Percentiles rank a stretch among this genome's conserved stretches.
phyloP scores from a whole-genome alignment of 73 alveolate species.

The Breviolum minutum region DNA sequence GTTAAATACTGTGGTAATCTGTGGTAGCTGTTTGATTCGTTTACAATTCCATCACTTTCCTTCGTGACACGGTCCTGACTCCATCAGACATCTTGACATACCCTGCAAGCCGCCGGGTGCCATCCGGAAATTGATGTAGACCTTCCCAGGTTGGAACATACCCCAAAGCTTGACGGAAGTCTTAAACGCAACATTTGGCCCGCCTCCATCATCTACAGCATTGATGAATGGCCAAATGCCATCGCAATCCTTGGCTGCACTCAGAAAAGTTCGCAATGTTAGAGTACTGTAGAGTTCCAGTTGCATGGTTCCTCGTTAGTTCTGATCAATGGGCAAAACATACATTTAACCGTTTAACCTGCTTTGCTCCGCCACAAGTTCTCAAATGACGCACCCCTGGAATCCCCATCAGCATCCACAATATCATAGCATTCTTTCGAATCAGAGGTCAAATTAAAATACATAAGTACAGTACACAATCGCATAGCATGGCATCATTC shows the following conservation, averaged over 20 bases:
- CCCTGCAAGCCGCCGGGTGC: conserved; percentile 70
- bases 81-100: conserved; percentile 76
- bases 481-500: too few relatives aligned
- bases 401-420: too few relatives aligned
- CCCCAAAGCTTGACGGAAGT: neutral
- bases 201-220: neutral
- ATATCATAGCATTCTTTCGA: too few relatives aligned
- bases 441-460: too few relatives aligned
- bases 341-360: too few relatives aligned
- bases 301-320: too few relatives aligned
- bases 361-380: too few relatives aligned
- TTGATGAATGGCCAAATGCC: conserved; percentile 30
- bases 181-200: neutral
- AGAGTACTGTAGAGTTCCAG: neutral
- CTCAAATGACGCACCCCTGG: too few relatives aligned
- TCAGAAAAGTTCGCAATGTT: neutral
- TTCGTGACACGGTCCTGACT: neutral
- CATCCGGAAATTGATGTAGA: conserved; percentile 35
- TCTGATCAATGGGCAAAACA: too few relatives aligned
- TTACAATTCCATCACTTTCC: neutral
- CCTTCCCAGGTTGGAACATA: neutral
- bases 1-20: neutral
- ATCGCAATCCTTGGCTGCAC: conserved; percentile 16
- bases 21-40: too few relatives aligned
- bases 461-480: too few relatives aligned